Base-by-base conservation (phyloP, 805 yeast genomes). In the Wickerhamiella shivajii region DNA sequence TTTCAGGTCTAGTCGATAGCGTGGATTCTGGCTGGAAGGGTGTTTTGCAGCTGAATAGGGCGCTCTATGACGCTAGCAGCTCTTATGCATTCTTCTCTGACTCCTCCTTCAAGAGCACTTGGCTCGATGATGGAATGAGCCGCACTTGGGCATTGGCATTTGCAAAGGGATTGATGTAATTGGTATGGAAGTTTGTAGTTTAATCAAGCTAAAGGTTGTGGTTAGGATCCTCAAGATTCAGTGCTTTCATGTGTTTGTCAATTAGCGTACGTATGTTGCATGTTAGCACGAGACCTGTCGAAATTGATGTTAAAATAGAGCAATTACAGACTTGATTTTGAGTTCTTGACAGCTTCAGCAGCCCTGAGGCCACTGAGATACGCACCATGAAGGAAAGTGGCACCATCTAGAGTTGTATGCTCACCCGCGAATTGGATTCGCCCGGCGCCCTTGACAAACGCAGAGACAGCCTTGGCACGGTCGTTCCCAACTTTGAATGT, bases 361-460 rank as follows among this genome's bases (percentile, higher is more conserved):
- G 66, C 72, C 42, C 84, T 58, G 36, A 43, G 49, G 3, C 84
- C 93, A 51, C 85, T 76, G 42, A 62, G 59, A 70, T 81, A 80
- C 0, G 93, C 93, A 1, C 93, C 94, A 51, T 83, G 87, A 9
- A 76, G 85, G 43, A 90, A 80, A 0, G 93, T 93, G 4, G 87
- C 80, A 9, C 93, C 93, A 43, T 78, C 85, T 44, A 71, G 56
- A 15, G 74, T 68, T 0, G 93, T 76, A 49, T 81, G 93, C 50
- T 83, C 94, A 6, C 94, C 94, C 0, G 93, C 93, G 60, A 83
- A 81, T 30, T 85, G 57, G 3, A 81, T 56, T 10, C 64, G 62
- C 16, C 63, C 69, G 21, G 65, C 52, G 0, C 80, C 78, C 18
- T 66, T 64, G 13, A 66, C 61, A 35, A 79, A 60, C 12, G 72